These are phyloP conservation scores for Spathaspora boniae DNA, from an alignment of 805 yeast species.

Conservation along the genomic window DNA sequence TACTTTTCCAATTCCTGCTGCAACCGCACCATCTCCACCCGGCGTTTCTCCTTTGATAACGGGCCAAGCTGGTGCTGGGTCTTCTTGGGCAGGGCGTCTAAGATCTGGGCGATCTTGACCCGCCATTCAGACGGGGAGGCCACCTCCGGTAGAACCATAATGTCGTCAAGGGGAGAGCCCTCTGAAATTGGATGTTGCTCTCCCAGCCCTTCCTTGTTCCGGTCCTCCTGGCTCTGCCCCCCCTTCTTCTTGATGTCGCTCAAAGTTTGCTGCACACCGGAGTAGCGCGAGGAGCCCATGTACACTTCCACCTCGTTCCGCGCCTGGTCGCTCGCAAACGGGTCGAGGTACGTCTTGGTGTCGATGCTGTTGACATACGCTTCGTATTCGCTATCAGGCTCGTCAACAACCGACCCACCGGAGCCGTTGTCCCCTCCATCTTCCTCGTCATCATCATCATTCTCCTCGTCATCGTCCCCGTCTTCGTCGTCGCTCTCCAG, in stretches of 20 bases:
- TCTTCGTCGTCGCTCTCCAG: constrained; percentile 7
- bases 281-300: no score
- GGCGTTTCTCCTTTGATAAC: constrained; percentile 26
- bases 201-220: constrained; percentile 16
- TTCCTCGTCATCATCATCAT: constrained; percentile 9
- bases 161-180: no score
- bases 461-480: constrained; percentile 5
- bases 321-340: no score
- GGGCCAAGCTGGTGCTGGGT: no score
- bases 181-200: no score
- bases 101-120: no score
- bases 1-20: constrained; percentile 17
- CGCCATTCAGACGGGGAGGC: no score
- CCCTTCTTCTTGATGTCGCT: constrained; percentile 17
- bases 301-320: background rate
- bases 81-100: no score
- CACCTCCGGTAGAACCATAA: no score
- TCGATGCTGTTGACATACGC: constrained; percentile 24
- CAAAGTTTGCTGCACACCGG: constrained; percentile 6
- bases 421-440: background rate
- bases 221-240: constrained; percentile 19
- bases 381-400: constrained; percentile 7
- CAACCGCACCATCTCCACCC: constrained; percentile 17
- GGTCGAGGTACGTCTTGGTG: constrained; percentile 17
- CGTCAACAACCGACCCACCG: no score